Evolutionary conservation across 1,284 basidiomycete species (phyloP), one percentile per base, ranked within the genome.

Genomic region (Ceraceosorus bombacis): DNA sequence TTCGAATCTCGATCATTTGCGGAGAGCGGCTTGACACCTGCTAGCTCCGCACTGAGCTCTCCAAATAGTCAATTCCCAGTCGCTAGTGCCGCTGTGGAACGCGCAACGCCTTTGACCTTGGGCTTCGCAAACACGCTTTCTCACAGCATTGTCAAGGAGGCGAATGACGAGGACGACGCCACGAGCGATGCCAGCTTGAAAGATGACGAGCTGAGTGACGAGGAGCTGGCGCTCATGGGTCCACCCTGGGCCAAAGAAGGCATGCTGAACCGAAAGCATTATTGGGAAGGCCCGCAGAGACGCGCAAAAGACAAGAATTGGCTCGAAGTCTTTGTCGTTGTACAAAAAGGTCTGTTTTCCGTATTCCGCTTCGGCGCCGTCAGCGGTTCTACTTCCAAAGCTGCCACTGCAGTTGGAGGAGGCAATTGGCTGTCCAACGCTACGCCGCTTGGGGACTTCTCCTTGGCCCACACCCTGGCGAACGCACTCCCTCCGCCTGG

Each of bases 211-310:
- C 60, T 66, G 13, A 65, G 63, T 38, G 93, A 97, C 74, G 92
- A 96, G 74, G 91, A 96, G 79, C 82, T 97, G 9, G 93, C 94
- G 0, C 81, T 97, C 41, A 84, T 95, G 9, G 94, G 94, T 36
- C 86, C 94, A 3, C 94, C 94, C 0, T 98, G 94, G 94, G 94
- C 94, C 0, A 98, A 98, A 78, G 94, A 98, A 78, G 94, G 94
- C 12, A 88, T 93, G 81, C 83, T 98, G 4, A 88, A 86, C 67
- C 86, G 92, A 41, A 97, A 96, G 77, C 88, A 92, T 66, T 95
- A 94, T 77, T 93, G 88, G 86, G 93, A 96, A 73, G 83, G 84
- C 4, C 81, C 84, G 0, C 86, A 86, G 8, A 92, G 89, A 77
- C 82, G 90, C 37, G 86, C 89, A 13, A 89, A 84, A 79, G 86